phyloP scores from a whole-genome alignment of 192 early-diverging fungal species.

The Backusella australiensis region DNA sequence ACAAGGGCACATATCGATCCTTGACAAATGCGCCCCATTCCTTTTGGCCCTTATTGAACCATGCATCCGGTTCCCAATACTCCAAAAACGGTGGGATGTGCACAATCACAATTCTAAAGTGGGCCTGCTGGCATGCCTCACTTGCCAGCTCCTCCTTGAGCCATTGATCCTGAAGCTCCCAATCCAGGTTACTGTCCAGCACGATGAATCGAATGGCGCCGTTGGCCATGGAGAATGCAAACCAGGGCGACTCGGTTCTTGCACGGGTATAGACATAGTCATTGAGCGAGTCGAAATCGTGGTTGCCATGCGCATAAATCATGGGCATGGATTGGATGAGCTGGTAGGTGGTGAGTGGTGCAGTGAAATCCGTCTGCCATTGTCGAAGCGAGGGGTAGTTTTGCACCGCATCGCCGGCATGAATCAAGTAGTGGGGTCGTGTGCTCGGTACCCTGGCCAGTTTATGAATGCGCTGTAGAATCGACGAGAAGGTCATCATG shows the following conservation, averaged over 20 bases:
- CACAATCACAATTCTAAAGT: slow-evolving; percentile 64
- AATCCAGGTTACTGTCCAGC: slow-evolving; percentile 66
- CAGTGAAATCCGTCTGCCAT: slow-evolving; percentile 70
- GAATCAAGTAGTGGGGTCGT: slow-evolving; percentile 54
- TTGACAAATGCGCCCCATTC: slow-evolving; percentile 71
- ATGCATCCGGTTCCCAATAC: slow-evolving; percentile 70
- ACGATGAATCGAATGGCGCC: slow-evolving; percentile 58
- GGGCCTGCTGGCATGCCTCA: slow-evolving; percentile 45
- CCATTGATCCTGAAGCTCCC: slow-evolving; percentile 58
- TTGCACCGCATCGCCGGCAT: slow-evolving; percentile 73
- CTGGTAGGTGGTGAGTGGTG: slow-evolving; percentile 55
- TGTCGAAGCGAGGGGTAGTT: slow-evolving; percentile 51
- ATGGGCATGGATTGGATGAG: slow-evolving; percentile 57
- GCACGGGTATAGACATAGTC: slow-evolving; percentile 51
- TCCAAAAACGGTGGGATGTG: slow-evolving; percentile 76
- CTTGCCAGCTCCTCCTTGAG: slow-evolving; percentile 57
- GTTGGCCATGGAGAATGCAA: slow-evolving; percentile 53
- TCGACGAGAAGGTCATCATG: slow-evolving; percentile 37
- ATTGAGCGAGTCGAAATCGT: slow-evolving; percentile 61
- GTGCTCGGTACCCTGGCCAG: slow-evolving; percentile 7
- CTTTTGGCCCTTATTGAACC: slow-evolving; percentile 63
- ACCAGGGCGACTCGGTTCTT: slow-evolving; percentile 45
- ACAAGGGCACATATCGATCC: slow-evolving; percentile 62
- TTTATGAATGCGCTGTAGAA: slow-evolving; percentile 24
- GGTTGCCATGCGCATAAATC: slow-evolving; percentile 75